phyloP scores from a whole-genome alignment of 2,329 filamentous ascomycete genomes.

The Penicillium capsulatum region DNA sequence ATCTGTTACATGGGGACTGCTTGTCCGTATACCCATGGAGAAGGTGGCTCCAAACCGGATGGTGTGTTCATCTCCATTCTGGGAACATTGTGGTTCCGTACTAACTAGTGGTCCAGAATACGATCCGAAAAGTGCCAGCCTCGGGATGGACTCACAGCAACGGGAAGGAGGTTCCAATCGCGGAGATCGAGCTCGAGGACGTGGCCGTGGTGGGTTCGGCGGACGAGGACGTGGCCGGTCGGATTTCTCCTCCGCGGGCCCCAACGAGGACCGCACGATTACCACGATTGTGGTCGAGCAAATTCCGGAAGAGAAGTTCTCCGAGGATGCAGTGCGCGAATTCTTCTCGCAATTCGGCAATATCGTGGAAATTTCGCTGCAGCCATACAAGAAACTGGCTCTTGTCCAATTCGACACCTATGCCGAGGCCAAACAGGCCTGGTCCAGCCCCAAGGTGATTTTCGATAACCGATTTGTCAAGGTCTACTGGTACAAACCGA shows the following conservation, averaged over 20 bases:
- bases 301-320: conserved; percentile 56
- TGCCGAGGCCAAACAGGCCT: conserved; percentile 51
- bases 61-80: conserved; percentile 23
- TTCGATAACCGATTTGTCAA: conserved; percentile 64
- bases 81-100: not conserved
- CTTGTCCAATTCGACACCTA: conserved; percentile 53
- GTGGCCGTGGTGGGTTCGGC: conserved; percentile 41
- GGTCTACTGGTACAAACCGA: conserved; percentile 57
- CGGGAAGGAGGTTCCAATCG: conserved; percentile 24
- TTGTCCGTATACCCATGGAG: conserved; percentile 57
- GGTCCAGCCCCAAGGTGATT: conserved; percentile 58
- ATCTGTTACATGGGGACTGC: conserved; percentile 54
- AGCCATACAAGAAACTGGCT: conserved; percentile 52
- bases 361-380: conserved; percentile 53
- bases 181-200: conserved; percentile 40
- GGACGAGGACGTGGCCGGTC: conserved; percentile 45
- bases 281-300: conserved; percentile 58
- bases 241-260: conserved; percentile 52
- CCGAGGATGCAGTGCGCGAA: conserved; percentile 50
- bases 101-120: conserved; percentile 42
- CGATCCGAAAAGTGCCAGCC: conserved; percentile 50
- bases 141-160: conserved; percentile 33
- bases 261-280: conserved; percentile 50
- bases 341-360: conserved; percentile 58
- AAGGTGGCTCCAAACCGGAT: conserved; percentile 39